Evolutionary conservation across 1,284 basidiomycete genomes (phyloP), one percentile per base, ranked within the genome.

Genomic region (Heterobasidion annosum): DNA sequence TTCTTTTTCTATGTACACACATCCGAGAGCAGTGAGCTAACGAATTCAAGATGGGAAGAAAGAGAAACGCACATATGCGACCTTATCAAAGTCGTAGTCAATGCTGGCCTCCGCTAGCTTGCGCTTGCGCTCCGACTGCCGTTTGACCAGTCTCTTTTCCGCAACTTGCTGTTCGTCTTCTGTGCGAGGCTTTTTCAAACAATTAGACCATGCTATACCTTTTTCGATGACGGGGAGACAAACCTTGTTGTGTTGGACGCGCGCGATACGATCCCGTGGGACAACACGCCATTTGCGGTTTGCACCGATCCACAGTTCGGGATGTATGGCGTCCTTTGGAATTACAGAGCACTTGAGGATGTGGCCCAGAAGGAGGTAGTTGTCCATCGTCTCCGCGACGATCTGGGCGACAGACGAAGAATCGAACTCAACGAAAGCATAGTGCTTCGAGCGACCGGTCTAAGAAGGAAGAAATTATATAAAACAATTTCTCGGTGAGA

Each of bases 321-420:
- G 89, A 68, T 99, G 95, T 0, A 98, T 82, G 60, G 96, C 73
- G 34, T 95, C 92, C 61, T 85, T 83, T 18, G 93, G 88, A 54
- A 97, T 82, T 55, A 93, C 72, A 64, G 89, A 86, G 73, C 96
- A 98, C 57, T 83, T 84, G 50, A 99, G 77, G 59, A 99, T 85
- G 64, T 97, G 93, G 3, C 95, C 95, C 77, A 91, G 84, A 61
- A 99, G 77, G 34, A 99, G 81, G 70, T 98, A 99, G 73, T 98
- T 98, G 78, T 99, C 84, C 96, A 99, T 98, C 48, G 97, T 99
- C 65, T 99, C 97, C 6, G 91, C 88, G 9, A 98, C 97, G 59
- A 99, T 98, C 65, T 92, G 74, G 0, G 96, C 95, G 46, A 99
- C 95, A 1, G 90, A 82, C 13, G 81, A 78, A 40, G 92, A 93